Evolutionary conservation across 768 basidiomycete species (phyloP).

Genomic region (Leccinum uliginosum): DNA sequence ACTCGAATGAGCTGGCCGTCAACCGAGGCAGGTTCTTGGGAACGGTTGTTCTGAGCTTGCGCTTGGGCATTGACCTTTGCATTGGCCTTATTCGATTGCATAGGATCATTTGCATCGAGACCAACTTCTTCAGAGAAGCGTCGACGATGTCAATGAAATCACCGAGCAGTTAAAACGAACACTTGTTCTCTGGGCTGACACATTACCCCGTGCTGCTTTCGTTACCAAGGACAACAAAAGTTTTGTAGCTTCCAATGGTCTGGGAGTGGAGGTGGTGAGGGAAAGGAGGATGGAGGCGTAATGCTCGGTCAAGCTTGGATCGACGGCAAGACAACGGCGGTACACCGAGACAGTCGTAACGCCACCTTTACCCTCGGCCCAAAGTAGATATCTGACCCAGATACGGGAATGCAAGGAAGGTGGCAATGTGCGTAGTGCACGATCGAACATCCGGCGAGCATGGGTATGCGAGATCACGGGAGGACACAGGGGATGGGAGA

Average conservation of each 20-base stretch:
- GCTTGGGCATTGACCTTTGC: conserved; percentile 45
- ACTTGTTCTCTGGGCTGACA: conserved; percentile 85
- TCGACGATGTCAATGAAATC: conserved; percentile 90
- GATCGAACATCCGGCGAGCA: conserved; percentile 92
- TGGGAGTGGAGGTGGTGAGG: conserved; percentile 51
- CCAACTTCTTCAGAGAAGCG: conserved; percentile 90
- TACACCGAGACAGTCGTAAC: conserved; percentile 76
- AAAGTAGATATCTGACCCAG: conserved; percentile 92
- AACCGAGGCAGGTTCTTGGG: conserved; percentile 40
- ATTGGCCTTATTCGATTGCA: conserved; percentile 48
- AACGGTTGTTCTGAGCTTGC: conserved; percentile 29
- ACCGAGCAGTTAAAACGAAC: conserved; percentile 88
- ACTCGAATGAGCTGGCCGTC: conserved; percentile 68
- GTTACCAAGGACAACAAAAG: conserved; percentile 79
- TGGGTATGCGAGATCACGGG: conserved; percentile 80
- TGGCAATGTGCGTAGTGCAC: conserved; percentile 88
- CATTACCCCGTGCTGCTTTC: conserved; percentile 81
- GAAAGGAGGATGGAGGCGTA: conserved; percentile 67
- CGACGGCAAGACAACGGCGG: conserved; percentile 81
- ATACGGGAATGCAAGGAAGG: conserved; percentile 89
- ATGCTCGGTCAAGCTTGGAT: conserved; percentile 76
- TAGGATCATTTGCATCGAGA: conserved; percentile 72
- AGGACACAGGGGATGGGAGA: conserved; percentile 87
- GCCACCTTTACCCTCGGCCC: conserved; percentile 83
- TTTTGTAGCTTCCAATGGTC: conserved; percentile 92